These are phyloP conservation scores for Seiridium unicorne DNA, from an alignment of 2,329 filamentous ascomycete species.

Conservation along the genomic window DNA sequence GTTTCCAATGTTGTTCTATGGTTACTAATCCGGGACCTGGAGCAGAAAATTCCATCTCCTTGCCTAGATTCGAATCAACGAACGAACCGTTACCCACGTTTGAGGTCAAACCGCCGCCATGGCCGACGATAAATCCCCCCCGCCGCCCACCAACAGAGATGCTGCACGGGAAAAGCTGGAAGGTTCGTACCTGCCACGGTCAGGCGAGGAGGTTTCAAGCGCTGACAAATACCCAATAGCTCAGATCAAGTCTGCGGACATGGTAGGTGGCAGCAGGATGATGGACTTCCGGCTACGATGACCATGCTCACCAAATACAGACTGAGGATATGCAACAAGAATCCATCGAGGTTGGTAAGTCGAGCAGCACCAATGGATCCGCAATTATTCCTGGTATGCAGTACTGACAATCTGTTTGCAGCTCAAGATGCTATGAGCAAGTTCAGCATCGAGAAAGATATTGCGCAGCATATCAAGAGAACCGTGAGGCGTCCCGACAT, in stretches of 20 bases:
- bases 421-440: constrained; percentile 64
- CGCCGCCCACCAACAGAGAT: constrained; percentile 15
- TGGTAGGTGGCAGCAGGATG: constrained; percentile 60
- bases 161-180: constrained; percentile 28
- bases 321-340: constrained; percentile 97
- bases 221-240: constrained; percentile 50
- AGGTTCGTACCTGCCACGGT: constrained; percentile 20
- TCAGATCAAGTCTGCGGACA: constrained; percentile 96
- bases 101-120: constrained; percentile 13
- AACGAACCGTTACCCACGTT: neutral
- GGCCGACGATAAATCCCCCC: constrained; percentile 26
- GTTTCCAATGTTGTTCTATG: no score
- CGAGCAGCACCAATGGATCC: constrained; percentile 11
- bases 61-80: neutral
- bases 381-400: constrained; percentile 8
- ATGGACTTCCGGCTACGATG: neutral
- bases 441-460: constrained; percentile 60
- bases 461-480: constrained; percentile 32
- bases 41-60: neutral
- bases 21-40: neutral
- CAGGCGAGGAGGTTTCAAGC: no score
- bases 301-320: constrained; percentile 49
- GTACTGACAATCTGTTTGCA: constrained; percentile 22
- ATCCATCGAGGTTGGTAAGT: constrained; percentile 90
- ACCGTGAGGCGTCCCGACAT: constrained; percentile 27